Conservation (phyloP, 73 alveolate genomes). For the Tetrahymena thermophila region DNA sequence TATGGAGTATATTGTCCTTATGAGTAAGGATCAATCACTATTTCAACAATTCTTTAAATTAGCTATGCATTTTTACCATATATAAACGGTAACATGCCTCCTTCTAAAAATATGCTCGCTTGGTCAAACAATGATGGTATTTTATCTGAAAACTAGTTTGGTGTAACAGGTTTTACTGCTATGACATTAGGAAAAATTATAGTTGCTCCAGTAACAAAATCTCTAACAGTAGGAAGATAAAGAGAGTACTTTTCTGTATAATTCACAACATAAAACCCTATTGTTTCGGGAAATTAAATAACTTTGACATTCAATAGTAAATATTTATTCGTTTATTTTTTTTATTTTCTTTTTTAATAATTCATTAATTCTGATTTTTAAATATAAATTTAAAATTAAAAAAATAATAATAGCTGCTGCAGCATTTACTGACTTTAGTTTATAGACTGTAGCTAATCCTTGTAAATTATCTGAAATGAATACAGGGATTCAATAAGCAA, state of each 20-base stretch:
- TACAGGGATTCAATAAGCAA: neutral
- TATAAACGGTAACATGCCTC: constrained; percentile 8
- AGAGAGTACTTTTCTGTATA: neutral
- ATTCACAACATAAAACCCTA: neutral
- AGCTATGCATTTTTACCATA: constrained; percentile 12
- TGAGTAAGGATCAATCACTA: constrained; percentile 14
- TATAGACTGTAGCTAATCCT: neutral
- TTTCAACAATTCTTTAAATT: neutral
- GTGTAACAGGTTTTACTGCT: neutral
- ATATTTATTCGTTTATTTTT: neutral
- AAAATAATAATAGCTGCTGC: neutral
- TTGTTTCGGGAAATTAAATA: neutral
- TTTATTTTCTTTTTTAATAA: neutral
- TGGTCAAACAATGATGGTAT: constrained; percentile 16
- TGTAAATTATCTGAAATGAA: neutral
- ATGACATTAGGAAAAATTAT: neutral
- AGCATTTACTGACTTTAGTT: neutral
- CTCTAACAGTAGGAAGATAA: neutral
- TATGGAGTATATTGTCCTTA: constrained; percentile 23
- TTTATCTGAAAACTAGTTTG: neutral
- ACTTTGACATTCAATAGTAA: neutral
- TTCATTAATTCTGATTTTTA: too few species aligned
- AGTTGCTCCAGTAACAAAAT: constrained; percentile 2
- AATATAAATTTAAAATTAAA: too few species aligned
- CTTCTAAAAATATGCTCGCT: constrained; percentile 12